Evolutionary conservation across 176 grass and related monocot genomes (phyloP), one percentile per base, ranked within the genome.

Genomic region (Aegilops bicornis): DNA sequence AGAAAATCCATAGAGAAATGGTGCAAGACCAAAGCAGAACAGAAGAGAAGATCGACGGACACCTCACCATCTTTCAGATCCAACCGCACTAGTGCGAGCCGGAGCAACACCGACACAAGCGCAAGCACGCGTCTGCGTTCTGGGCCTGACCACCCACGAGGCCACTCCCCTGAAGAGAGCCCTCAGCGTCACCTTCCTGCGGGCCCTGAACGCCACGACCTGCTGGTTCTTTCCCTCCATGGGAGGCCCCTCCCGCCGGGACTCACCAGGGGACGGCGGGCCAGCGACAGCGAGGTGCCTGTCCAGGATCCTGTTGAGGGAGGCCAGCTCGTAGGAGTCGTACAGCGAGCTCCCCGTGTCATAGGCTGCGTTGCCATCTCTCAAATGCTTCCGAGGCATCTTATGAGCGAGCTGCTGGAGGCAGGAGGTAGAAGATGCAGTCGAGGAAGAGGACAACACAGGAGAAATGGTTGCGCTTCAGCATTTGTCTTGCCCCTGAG

Each of bases 291-390:
- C 47, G 47, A 50, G 79, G 81, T 85, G 86, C 75, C 73, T 64
- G 67, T 94, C 92, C 52, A 97, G 77, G 62, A 87, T 87, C 35
- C 69, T 81, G 48, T 79, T 82, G 11, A 97, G 33, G 79, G 92
- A 92, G 64, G 90, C 90, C 71, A 97, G 68, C 84, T 94, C 92
- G 66, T 91, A 91, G 10, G 95, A 97, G 90, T 94, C 88, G 43
- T 94, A 91, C 24, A 97, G 82, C 11, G 90, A 93, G 69, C 92
- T 97, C 16, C 92, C 86, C 87, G 84, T 92, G 84, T 97, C 95
- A 83, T 89, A 94, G 22, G 85, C 63, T 43, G 37, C 50, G 50
- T 32, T 61, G 47, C 61, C 36, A 20, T 65, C 35, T 23, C 31
- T 65, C 9, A 64, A 12, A 4, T 74, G 77, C 42, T 85, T 60